A percentile compares a stretch with the other conserved stretches of the same genome.
These are phyloP conservation scores for Aspergillus sparsus DNA, from an alignment of 495 filamentous ascomycete species.

Conservation along the genomic window DNA sequence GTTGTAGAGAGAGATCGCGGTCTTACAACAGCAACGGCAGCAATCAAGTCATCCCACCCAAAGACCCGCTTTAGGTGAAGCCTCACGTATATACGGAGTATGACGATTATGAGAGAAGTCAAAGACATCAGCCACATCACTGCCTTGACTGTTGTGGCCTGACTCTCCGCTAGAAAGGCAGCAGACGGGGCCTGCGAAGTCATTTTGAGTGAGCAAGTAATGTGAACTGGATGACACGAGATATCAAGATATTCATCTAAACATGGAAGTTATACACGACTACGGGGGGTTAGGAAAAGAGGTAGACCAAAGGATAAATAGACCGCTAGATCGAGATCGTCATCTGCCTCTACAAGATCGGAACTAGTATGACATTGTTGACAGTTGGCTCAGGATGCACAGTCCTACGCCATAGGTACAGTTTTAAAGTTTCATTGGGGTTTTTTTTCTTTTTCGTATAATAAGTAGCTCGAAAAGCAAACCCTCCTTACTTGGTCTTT, in stretches of 20 bases:
- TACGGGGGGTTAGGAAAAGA: neutral
- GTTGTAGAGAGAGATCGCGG: neutral
- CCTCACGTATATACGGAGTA: constrained; percentile 29
- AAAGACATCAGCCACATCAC: constrained; percentile 34
- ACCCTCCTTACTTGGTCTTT: too few relatives aligned
- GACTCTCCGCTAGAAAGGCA: constrained; percentile 13
- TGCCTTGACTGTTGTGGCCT: constrained; percentile 24
- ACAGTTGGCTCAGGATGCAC: constrained; percentile 2
- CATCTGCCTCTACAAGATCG: neutral
- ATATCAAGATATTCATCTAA: neutral
- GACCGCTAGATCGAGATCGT: neutral
- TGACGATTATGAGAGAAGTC: constrained; percentile 24
- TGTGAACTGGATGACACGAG: neutral
- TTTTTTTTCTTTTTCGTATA: neutral
- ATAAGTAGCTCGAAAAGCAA: neutral
- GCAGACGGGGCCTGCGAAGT: constrained; percentile 5
- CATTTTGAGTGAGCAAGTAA: neutral
- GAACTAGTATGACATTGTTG: neutral
- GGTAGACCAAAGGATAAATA: neutral
- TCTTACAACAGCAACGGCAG: constrained; percentile 27
- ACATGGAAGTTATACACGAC: neutral
- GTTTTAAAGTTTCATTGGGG: neutral
- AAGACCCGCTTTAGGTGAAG: constrained; percentile 27
- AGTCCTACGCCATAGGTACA: neutral
- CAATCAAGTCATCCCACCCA: constrained; percentile 34